Evolutionary conservation across 768 basidiomycete species (phyloP).

Genomic region (Russula earlei): DNA sequence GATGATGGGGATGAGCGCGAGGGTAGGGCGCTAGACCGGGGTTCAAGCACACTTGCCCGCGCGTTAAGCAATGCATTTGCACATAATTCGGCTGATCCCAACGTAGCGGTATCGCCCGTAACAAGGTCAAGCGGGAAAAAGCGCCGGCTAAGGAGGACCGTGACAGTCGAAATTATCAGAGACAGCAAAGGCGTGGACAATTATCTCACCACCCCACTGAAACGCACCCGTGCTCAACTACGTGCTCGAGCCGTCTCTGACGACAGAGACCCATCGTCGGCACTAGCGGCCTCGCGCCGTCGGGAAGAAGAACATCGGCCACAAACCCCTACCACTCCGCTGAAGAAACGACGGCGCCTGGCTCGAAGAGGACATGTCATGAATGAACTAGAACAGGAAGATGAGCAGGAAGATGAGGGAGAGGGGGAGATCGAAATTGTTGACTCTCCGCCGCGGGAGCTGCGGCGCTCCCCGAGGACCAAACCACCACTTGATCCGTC

Average conservation of each 20-base stretch:
- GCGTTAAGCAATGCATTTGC: conserved; percentile 4
- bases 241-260: not conserved
- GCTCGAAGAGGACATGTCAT: not conserved
- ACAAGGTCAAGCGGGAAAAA: not conserved
- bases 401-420: not conserved
- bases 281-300: not conserved
- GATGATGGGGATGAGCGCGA: not conserved
- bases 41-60: not conserved
- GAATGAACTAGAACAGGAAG: not conserved
- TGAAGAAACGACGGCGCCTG: not conserved
- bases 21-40: not conserved
- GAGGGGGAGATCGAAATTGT: not conserved
- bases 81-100: conserved; percentile 1
- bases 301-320: not conserved
- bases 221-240: not conserved
- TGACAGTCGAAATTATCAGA: not conserved
- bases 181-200: not conserved
- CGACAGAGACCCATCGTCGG: not conserved
- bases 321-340: not conserved
- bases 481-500: not conserved
- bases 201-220: not conserved
- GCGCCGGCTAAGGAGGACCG: not conserved
- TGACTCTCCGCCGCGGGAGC: not conserved
- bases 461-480: not conserved
- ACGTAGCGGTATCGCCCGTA: not conserved